Percentiles rank a stretch among this genome's conserved stretches.
Conservation (phyloP, 2,329 filamentous ascomycete genomes). For the Ustulina deusta region DNA sequence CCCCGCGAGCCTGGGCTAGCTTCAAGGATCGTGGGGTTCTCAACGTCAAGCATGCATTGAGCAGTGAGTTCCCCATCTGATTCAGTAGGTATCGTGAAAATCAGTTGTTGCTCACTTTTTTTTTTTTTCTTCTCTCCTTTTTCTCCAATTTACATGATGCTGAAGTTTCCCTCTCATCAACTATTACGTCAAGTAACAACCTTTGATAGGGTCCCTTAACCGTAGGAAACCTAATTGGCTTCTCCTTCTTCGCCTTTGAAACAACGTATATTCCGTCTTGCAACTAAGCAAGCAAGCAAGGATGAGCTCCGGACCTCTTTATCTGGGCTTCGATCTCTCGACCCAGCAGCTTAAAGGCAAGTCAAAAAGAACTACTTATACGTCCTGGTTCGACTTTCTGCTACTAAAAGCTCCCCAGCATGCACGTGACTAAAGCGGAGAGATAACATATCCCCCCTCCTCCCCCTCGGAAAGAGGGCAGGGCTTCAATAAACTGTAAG, state of each 20-base stretch:
- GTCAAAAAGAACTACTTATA: constrained; percentile 35
- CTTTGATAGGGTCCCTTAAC: constrained; percentile 21
- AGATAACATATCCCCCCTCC: background rate
- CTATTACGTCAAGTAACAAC: constrained; percentile 12
- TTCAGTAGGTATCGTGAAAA: constrained; percentile 29
- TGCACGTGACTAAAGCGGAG: background rate
- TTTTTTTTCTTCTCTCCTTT: constrained; percentile 3
- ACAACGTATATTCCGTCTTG: constrained; percentile 6
- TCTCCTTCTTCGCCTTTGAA: background rate
- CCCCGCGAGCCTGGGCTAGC: constrained; percentile 34
- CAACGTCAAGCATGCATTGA: constrained; percentile 20
- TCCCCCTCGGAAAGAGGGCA: background rate
- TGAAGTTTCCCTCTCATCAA: constrained; percentile 8
- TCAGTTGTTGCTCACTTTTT: background rate
- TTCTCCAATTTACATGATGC: constrained; percentile 16
- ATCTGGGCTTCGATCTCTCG: constrained; percentile 94
- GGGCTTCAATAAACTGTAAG: background rate
- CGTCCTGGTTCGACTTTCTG: background rate
- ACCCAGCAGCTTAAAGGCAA: constrained; percentile 95
- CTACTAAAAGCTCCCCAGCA: background rate
- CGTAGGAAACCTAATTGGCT: background rate
- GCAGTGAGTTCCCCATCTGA: constrained; percentile 10
- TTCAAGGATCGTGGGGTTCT: constrained; percentile 30
- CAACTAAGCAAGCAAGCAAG: constrained; percentile 27
- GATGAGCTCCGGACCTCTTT: constrained; percentile 70